Conservation (phyloP, 371 early-diverging fungal genomes). For the Mortierella sp. region DNA sequence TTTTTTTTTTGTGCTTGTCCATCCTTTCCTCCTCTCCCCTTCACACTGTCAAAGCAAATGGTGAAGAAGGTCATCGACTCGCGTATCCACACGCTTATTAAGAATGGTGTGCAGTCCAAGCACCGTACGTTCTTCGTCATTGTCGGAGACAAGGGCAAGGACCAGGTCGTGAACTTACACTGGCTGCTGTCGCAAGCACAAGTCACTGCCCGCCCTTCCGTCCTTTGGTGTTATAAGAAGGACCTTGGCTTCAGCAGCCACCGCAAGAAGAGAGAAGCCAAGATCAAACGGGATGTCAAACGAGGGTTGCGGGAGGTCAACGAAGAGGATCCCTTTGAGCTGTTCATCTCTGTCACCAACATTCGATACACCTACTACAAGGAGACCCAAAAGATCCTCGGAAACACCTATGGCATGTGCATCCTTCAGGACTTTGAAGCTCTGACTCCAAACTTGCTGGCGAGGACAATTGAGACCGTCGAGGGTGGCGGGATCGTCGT, state of each 20-base stretch:
- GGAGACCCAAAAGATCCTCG: slow-evolving; percentile 98
- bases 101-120: slow-evolving; percentile 89
- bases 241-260: slow-evolving; percentile 95
- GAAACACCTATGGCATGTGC: slow-evolving; percentile 99
- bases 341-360: slow-evolving; percentile 94
- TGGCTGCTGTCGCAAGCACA: slow-evolving; percentile 95
- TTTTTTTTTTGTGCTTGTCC: slow-evolving; percentile 28
- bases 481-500: slow-evolving; percentile 99
- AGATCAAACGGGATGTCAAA: slow-evolving; percentile 92
- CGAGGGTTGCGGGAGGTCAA: slow-evolving; percentile 90
- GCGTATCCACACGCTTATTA: slow-evolving; percentile 91
- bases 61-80: slow-evolving; percentile 93
- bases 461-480: slow-evolving; percentile 98
- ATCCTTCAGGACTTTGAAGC: slow-evolving; percentile 99
- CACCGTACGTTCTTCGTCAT: slow-evolving; percentile 97
- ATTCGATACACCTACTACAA: slow-evolving; percentile 99
- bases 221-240: slow-evolving; percentile 99
- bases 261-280: slow-evolving; percentile 95
- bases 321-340: slow-evolving; percentile 95
- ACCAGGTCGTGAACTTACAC: slow-evolving; percentile 97
- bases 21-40: neutral
- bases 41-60: slow-evolving; percentile 59
- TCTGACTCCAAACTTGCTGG: slow-evolving; percentile 97
- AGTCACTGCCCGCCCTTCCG: slow-evolving; percentile 90
- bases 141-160: slow-evolving; percentile 96